Base-by-base conservation (phyloP, 116 monocot species). In the Papilionanthe hybrid region DNA sequence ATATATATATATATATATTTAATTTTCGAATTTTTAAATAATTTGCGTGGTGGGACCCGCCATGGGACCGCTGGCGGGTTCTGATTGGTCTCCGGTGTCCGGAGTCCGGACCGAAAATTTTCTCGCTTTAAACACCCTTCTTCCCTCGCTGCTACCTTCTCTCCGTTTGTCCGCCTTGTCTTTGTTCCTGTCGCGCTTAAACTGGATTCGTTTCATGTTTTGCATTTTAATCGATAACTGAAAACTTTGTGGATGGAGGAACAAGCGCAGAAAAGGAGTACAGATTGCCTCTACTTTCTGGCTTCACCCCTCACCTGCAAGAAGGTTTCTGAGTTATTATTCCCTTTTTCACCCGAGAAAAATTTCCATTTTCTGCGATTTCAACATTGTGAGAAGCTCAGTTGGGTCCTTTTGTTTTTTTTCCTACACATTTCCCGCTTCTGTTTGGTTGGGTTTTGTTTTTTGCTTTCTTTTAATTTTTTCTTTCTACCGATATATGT, bases 281-380 rank as follows among this genome's bases (percentile, higher is more conserved):
- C 89, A 19, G 92, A 92, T 69, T 92, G 92, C 79, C 82, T 90
- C 82, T 90, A 88, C 77, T 92, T 86, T 80, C 73, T 92, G n/a
- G 92, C 92, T 5, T 92, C 90, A 25, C 92, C 90, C 37, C 85
- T 90, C 86, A 89, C 92, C 50, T 92, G 92, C 87, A 90, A 86
- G 47, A 92, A 92, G 92, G 92, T 92, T 23, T 77, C 7, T 48
- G 41, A 56, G 9, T 4, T 42, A 25, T 7, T n/a, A 20, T n/a
- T 20, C 58, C 58, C 58, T 22, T 58, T 27, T 12, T 4, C 67
- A 28, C 67, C 23, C 28, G 5, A 27, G n/a, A 67, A 2, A 20
- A 28, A n/a, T 29, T 27, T 11, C 28, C 72, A 32, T 41, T 72
- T 72, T 72, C 72, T 19, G 11, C 67, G 23, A 25, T 67, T 67